These are phyloP conservation scores for Daldinia childiae DNA, from an alignment of 495 filamentous ascomycete species.

Conservation along the genomic window DNA sequence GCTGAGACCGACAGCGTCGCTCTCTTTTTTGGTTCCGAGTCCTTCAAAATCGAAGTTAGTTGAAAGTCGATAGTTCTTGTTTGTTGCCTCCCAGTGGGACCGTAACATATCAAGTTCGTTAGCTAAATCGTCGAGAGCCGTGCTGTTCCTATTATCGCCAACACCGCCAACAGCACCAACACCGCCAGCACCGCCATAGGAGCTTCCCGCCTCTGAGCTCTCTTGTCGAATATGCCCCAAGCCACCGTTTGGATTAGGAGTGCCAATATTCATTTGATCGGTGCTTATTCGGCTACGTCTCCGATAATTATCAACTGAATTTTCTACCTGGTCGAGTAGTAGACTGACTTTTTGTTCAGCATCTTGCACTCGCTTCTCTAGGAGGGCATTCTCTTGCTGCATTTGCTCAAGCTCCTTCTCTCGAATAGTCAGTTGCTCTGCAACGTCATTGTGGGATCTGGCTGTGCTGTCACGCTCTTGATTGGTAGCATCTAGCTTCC, in stretches of 20 bases:
- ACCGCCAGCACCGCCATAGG: conserved; percentile 49
- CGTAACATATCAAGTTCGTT: conserved; percentile 89
- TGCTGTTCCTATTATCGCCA: conserved; percentile 71
- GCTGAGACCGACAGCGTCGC: conserved; percentile 63
- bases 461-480: conserved; percentile 73
- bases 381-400: conserved; percentile 77
- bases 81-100: conserved; percentile 93
- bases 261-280: conserved; percentile 40
- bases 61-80: conserved; percentile 90
- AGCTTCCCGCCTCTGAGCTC: conserved; percentile 63
- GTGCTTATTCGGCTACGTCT: conserved; percentile 64
- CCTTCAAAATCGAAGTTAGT: conserved; percentile 87
- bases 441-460: conserved; percentile 64
- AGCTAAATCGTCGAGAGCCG: conserved; percentile 90
- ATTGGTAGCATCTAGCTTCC: conserved; percentile 69
- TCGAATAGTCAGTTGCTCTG: conserved; percentile 66
- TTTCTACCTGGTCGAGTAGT: conserved; percentile 91
- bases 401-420: conserved; percentile 79
- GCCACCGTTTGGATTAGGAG: conserved; percentile 46
- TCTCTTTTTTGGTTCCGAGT: conserved; percentile 58
- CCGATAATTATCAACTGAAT: conserved; percentile 92
- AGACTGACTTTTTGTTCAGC: conserved; percentile 93
- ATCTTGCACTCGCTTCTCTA: conserved; percentile 84
- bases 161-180: conserved; percentile 43
- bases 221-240: conserved; percentile 66